Conservation (phyloP, 768 basidiomycete species). For the Pisolithus albus region DNA sequence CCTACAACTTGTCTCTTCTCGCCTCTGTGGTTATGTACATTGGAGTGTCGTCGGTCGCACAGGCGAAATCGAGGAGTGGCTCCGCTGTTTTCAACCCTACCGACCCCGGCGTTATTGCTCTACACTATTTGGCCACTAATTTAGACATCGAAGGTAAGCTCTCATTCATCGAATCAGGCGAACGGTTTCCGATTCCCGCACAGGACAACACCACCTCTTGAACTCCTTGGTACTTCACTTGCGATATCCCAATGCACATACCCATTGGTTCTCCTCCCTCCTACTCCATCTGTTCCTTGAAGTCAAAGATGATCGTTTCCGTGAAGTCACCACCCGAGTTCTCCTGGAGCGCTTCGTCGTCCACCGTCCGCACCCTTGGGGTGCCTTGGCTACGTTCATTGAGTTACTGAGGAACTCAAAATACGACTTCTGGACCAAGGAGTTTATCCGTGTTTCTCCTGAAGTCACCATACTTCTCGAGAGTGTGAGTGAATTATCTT, state of each 20-base stretch:
- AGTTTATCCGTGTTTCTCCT: slow-evolving; percentile 77
- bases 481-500: slow-evolving; percentile 48
- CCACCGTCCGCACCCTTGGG: slow-evolving; percentile 95
- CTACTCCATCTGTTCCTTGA: slow-evolving; percentile 83
- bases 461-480: slow-evolving; percentile 82
- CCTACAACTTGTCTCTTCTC: slow-evolving; percentile 83
- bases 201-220: slow-evolving; percentile 93
- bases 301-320: slow-evolving; percentile 67
- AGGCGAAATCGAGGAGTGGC: slow-evolving; percentile 80
- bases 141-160: slow-evolving; percentile 85
- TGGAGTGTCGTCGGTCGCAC: slow-evolving; percentile 87
- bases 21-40: slow-evolving; percentile 95
- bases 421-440: slow-evolving; percentile 88
- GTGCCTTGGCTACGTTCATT: slow-evolving; percentile 88
- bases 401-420: slow-evolving; percentile 86
- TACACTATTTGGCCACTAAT: slow-evolving; percentile 77
- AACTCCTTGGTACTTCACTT: slow-evolving; percentile 91
- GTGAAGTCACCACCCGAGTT: slow-evolving; percentile 81
- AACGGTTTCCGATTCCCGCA: not conserved
- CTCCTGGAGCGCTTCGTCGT: slow-evolving; percentile 92
- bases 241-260: slow-evolving; percentile 97
- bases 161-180: not conserved
- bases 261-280: slow-evolving; percentile 94
- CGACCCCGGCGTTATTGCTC: slow-evolving; percentile 77
- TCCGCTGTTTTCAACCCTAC: slow-evolving; percentile 72